Evolutionary conservation across 1,139 yeast species (phyloP), one percentile per base, ranked within the genome.

Genomic region (Yamadazyma triangularis): DNA sequence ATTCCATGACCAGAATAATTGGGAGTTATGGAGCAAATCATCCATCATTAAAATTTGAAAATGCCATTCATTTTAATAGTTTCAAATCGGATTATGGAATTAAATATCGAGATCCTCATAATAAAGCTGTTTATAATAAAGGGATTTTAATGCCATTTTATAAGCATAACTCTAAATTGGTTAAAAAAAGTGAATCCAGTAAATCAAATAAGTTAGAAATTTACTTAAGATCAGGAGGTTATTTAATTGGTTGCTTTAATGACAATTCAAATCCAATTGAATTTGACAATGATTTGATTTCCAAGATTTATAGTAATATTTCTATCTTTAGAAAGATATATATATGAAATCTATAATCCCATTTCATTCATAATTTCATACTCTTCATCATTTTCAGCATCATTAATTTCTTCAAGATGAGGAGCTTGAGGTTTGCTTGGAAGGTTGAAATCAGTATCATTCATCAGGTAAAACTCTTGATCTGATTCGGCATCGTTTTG

Each of bases 11-110:
- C 23, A 56, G 80, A 31, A 50, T 74, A 3, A 52, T 77, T 30
- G 83, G 81, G 0, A 60, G 68, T 1, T 51, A 54, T 44, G 78
- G 77, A 1, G 48, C 58, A 25, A 51, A 45, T 15, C 36, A 44
- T 20, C 41, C 51, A 2, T 46, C 51, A 2, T 50, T 59, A 35
- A 58, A 53, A 29, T 65, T 70, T 35, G 77, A 70, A 38, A 56
- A 65, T 11, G 46, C 52, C 2, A 53, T 78, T 24, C 80, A 76
- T 47, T 60, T 60, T 28, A 57, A 60, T 31, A 73, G 79, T 0
- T 64, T 77, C 39, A 56, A 59, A 14, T 71, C 81, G 1, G 77
- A 73, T 31, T 73, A 69, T 51, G 87, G 87, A 0, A 49, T 77
- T 7, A 59, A 56, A 22, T 76, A 73, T 45, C 35, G 41, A 32